Evolutionary conservation across 164 flowering plant species (phyloP).

Genomic region (Vitis riparia): DNA sequence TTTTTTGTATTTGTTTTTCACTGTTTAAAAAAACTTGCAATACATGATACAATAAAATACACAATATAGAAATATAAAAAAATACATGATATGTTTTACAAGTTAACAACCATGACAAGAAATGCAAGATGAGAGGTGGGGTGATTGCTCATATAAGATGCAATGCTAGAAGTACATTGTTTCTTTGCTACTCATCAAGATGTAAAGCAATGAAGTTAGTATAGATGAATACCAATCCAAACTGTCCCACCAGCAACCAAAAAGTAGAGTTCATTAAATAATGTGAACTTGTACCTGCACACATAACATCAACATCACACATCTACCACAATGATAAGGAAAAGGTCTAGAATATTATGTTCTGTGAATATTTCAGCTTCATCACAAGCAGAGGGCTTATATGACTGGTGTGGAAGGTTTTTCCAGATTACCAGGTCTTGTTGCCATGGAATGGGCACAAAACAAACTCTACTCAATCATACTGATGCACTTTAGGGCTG

Average conservation of each 20-base stretch:
- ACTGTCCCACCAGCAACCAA: slow-evolving; percentile 97
- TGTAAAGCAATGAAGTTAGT: not conserved
- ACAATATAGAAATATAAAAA: not conserved
- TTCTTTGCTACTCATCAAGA: slow-evolving; percentile 4
- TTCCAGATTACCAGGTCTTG: no score
- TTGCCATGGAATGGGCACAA: not conserved
- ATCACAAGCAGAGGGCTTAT: not conserved
- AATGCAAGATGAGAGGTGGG: not conserved
- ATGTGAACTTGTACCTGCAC: slow-evolving; percentile 96
- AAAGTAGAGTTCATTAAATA: slow-evolving; percentile 97
- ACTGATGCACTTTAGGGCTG: not conserved
- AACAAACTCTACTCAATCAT: not conserved
- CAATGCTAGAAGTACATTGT: not conserved
- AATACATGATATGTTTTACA: not conserved
- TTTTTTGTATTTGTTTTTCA: no score
- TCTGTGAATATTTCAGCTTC: not conserved
- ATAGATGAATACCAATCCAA: slow-evolving; percentile 75
- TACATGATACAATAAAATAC: no score
- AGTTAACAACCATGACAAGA: not conserved
- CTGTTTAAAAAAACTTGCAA: no score
- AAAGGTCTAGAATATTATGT: not conserved
- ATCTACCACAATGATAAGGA: not conserved
- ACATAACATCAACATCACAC: not conserved
- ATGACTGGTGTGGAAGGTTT: no score
- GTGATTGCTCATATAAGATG: not conserved